phyloP scores from a whole-genome alignment of 139 green algal species.

The Asterochloris sp. region DNA sequence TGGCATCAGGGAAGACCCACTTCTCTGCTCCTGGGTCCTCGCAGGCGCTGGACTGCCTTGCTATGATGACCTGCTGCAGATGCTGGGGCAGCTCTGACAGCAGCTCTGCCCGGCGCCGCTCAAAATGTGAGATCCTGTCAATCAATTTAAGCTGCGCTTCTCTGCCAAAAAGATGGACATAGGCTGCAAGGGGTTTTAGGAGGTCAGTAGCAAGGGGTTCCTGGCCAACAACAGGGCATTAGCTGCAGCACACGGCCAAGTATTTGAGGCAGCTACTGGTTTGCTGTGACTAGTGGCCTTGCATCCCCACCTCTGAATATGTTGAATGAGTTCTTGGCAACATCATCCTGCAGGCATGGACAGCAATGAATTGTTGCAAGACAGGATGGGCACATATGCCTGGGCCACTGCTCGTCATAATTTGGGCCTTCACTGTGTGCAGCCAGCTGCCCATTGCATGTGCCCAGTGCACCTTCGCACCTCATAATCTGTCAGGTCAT shows the following conservation, averaged over 20 bases:
- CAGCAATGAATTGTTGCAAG: neutral
- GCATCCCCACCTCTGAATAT: constrained; percentile 23
- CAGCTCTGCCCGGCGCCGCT: constrained; percentile 1
- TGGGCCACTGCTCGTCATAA: too few species aligned
- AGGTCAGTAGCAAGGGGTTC: neutral
- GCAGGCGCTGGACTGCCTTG: constrained; percentile 3
- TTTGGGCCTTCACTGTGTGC: too few species aligned
- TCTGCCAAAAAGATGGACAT: constrained; percentile 19
- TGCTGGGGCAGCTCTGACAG: neutral
- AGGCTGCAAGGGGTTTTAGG: constrained; percentile 1
- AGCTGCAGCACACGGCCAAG: neutral
- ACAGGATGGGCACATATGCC: too few species aligned
- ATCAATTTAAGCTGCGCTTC: constrained; percentile 16
- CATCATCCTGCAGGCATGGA: constrained; percentile 21
- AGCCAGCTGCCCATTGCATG: neutral
- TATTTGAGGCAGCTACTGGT: neutral
- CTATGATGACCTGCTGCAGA: neutral
- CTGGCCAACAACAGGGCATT: neutral
- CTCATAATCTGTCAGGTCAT: constrained; percentile 78
- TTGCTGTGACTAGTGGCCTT: neutral
- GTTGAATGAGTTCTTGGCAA: constrained; percentile 30
- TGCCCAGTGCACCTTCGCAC: constrained; percentile 1
- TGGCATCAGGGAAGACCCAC: constrained; percentile 17
- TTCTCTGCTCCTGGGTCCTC: constrained; percentile 4
- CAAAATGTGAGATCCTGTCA: constrained; percentile 9